Conservation (phyloP, 345 rosid species). For the Acer yangbiense region DNA sequence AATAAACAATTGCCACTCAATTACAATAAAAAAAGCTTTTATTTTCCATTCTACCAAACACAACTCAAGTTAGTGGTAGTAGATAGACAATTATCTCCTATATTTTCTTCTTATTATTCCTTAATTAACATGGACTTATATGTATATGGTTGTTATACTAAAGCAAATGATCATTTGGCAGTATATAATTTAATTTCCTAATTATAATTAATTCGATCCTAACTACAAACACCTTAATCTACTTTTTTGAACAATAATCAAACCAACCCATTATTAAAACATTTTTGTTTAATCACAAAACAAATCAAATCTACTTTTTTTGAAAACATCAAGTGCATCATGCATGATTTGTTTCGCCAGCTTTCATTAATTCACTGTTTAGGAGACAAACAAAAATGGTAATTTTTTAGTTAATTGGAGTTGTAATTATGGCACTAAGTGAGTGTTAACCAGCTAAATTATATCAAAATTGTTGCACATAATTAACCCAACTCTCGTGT, state of each 20-base stretch:
- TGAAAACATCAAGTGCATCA: background rate
- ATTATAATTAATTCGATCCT: background rate
- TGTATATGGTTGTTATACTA: background rate
- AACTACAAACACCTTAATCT: background rate
- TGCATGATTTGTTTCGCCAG: background rate
- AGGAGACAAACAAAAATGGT: background rate
- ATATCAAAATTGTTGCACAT: background rate
- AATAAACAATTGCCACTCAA: no score
- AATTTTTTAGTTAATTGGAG: background rate
- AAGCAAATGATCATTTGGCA: background rate
- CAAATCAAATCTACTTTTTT: background rate
- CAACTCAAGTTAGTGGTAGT: background rate
- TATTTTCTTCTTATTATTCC: background rate
- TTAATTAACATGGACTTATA: background rate
- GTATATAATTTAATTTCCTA: background rate
- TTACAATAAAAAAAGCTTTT: no score
- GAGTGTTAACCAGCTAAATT: background rate
- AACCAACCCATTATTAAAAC: background rate
- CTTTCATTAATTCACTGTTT: background rate
- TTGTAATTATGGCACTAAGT: background rate
- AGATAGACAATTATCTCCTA: background rate
- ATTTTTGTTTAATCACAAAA: no score
- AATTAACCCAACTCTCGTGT: background rate
- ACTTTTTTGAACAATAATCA: background rate
- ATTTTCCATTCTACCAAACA: background rate